Conservation (phyloP, 2,329 filamentous ascomycete genomes). For the Ilyonectria mors-panacis region DNA sequence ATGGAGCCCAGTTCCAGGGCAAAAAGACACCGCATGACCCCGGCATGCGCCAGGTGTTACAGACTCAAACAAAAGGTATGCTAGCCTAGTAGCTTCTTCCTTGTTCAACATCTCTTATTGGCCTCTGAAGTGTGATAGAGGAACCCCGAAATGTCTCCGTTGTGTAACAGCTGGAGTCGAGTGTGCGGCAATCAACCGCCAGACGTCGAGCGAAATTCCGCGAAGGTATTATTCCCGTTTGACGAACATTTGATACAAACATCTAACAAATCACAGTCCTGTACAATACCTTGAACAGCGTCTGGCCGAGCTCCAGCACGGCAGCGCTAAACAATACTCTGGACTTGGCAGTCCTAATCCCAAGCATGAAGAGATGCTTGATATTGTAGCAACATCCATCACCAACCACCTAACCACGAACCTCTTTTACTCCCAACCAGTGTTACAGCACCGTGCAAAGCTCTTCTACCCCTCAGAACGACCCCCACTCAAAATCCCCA, state of each 20-base stretch:
- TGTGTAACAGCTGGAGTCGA: constrained; percentile 30
- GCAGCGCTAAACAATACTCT: neutral
- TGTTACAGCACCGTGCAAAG: constrained; percentile 32
- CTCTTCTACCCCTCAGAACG: constrained; percentile 42
- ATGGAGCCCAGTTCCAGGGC: neutral
- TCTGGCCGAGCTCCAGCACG: neutral
- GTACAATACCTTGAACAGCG: constrained; percentile 3
- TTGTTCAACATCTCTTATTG: neutral
- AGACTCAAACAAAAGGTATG: constrained; percentile 14
- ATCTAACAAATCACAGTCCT: neutral
- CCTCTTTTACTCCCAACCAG: neutral
- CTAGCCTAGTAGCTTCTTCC: constrained; percentile 30
- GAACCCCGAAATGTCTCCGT: constrained; percentile 32
- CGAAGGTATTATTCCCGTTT: constrained; percentile 21
- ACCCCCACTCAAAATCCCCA: constrained; percentile 42
- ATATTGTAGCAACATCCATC: neutral
- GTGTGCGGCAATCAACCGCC: constrained; percentile 32
- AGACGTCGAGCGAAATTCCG: constrained; percentile 31
- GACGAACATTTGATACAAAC: neutral
- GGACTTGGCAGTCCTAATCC: neutral
- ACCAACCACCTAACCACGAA: neutral
- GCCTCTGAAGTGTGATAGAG: constrained; percentile 30
- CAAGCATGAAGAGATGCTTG: neutral
- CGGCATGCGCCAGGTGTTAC: constrained; percentile 36
- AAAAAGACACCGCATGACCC: constrained; percentile 21